phyloP scores from a whole-genome alignment of 345 rosid genomes.

The Eucalyptus rudis region DNA sequence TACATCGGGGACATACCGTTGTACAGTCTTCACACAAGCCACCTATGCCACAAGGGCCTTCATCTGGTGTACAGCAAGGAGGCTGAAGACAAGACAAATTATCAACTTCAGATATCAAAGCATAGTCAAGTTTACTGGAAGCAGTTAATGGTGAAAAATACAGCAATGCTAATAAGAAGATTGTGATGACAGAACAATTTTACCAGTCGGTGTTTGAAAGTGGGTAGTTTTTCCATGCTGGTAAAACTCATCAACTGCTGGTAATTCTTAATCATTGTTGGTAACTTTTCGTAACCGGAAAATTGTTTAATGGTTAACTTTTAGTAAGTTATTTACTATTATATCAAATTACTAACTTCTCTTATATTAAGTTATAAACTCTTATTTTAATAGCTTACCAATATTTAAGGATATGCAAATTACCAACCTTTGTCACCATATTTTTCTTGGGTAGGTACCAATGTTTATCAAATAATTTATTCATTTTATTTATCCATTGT shows the following conservation, averaged over 20 bases:
- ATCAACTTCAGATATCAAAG: not conserved
- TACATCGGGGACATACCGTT: slow-evolving; percentile 32
- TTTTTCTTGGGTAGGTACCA: not conserved
- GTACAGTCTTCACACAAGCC: slow-evolving; percentile 90
- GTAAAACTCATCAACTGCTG: not conserved
- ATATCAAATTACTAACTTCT: not conserved
- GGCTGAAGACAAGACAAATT: slow-evolving; percentile 31
- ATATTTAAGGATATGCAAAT: not conserved
- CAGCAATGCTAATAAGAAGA: not conserved
- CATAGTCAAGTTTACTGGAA: not conserved
- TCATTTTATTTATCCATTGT: not conserved
- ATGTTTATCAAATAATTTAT: not conserved
- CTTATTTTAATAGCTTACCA: not conserved
- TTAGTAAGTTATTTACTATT: not conserved
- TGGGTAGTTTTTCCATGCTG: not conserved
- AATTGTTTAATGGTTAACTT: not conserved
- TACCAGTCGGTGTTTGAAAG: not conserved
- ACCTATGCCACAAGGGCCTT: slow-evolving; percentile 52
- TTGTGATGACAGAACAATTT: not conserved
- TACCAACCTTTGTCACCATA: not conserved
- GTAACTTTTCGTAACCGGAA: not conserved
- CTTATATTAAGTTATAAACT: not conserved
- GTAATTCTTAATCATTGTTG: not conserved
- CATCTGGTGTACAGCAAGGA: slow-evolving; percentile 80
- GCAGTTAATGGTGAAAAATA: not conserved